Conservation (phyloP, 495 filamentous ascomycete species). For the Evernia prunastri region DNA sequence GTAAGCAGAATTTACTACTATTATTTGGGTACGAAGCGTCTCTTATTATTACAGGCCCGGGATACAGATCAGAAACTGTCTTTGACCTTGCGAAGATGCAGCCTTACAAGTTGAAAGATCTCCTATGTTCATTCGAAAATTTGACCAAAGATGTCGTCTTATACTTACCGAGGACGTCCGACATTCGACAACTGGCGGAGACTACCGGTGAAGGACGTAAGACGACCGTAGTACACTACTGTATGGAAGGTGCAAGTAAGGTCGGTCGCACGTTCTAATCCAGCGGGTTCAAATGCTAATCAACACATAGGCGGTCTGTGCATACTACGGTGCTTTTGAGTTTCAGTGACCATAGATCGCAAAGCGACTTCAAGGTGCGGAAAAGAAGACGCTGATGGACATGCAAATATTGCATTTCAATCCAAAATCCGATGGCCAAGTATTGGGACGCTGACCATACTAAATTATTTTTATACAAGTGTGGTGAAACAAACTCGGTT, state of each 20-base stretch:
- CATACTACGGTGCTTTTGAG: conserved; percentile 9
- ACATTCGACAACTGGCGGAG: conserved; percentile 73
- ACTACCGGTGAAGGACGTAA: conserved; percentile 48
- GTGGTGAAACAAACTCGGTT: no score
- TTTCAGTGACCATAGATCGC: not conserved
- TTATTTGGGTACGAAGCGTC: not conserved
- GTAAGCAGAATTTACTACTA: conserved; percentile 35
- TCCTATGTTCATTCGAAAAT: conserved; percentile 54
- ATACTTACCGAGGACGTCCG: conserved; percentile 82
- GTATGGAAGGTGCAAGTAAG: conserved; percentile 84
- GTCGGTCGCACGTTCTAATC: conserved; percentile 29
- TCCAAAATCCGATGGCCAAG: no score
- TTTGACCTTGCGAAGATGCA: conserved; percentile 85
- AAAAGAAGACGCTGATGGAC: not conserved
- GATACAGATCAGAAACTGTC: conserved; percentile 66
- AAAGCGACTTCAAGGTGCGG: not conserved
- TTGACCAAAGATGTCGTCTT: conserved; percentile 55
- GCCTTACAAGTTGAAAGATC: conserved; percentile 64
- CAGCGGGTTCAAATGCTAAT: not conserved
- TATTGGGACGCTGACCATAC: no score
- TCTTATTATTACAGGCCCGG: conserved; percentile 50
- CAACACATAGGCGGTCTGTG: conserved; percentile 1
- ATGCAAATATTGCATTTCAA: no score
- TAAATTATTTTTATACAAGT: no score
- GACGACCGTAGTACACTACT: conserved; percentile 80